Conservation (phyloP, 2,329 filamentous ascomycete genomes). For the Decorospora gaudefroyi region DNA sequence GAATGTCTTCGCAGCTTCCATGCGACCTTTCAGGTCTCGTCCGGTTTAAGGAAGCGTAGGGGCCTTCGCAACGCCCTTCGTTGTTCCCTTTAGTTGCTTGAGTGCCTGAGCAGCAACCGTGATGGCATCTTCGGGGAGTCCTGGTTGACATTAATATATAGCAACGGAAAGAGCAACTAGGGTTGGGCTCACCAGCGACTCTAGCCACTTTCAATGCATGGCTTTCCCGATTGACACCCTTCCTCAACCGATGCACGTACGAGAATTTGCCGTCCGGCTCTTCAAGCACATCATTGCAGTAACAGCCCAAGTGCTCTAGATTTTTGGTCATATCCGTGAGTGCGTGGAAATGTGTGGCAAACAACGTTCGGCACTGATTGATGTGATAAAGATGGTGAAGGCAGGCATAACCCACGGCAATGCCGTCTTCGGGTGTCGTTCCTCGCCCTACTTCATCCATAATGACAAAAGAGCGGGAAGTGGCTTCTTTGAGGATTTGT, state of each 20-base stretch:
- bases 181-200: slow-evolving; percentile 63
- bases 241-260: slow-evolving; percentile 81
- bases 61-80: background rate
- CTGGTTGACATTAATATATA: slow-evolving; percentile 23
- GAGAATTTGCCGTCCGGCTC: slow-evolving; percentile 67
- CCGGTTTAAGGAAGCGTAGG: background rate
- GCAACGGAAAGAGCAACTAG: background rate
- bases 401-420: slow-evolving; percentile 86
- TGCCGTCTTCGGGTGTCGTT: slow-evolving; percentile 89
- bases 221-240: slow-evolving; percentile 81
- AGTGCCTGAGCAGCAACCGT: slow-evolving; percentile 67
- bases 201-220: slow-evolving; percentile 95
- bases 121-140: slow-evolving; percentile 74
- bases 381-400: slow-evolving; percentile 79
- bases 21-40: background rate
- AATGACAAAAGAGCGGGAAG: slow-evolving; percentile 81
- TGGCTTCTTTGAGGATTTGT: slow-evolving; percentile 83
- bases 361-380: slow-evolving; percentile 79
- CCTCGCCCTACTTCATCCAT: slow-evolving; percentile 98
- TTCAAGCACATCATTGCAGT: slow-evolving; percentile 89
- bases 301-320: slow-evolving; percentile 67
- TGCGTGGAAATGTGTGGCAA: slow-evolving; percentile 92
- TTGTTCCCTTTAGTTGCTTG: slow-evolving; percentile 26
- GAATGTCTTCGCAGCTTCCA: background rate
- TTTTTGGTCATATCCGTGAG: slow-evolving; percentile 75